Conservation (phyloP, 2,329 filamentous ascomycete species). For the Pestalotiopsis sp. region DNA sequence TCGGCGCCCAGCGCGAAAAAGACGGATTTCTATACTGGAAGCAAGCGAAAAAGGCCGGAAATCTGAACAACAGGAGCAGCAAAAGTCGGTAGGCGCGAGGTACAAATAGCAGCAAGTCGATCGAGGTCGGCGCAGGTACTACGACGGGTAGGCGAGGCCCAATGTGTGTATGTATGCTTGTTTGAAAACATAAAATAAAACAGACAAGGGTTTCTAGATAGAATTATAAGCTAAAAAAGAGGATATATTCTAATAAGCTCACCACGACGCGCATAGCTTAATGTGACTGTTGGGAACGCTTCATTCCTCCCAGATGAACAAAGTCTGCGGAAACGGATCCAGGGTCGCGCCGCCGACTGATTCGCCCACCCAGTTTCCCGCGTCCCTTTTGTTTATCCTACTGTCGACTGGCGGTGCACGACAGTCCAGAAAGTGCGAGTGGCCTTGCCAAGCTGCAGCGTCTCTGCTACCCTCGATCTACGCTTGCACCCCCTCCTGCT, state of each 20-base stretch:
- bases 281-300: neutral
- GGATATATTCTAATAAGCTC: neutral
- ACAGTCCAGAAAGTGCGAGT: neutral
- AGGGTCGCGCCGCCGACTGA: conserved; percentile 1
- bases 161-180: no score
- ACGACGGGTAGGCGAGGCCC: no score
- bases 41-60: neutral
- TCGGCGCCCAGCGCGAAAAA: neutral
- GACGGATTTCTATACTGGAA: neutral
- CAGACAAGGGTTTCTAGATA: neutral
- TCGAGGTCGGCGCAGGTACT: neutral
- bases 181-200: no score
- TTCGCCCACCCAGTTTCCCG: conserved; percentile 1
- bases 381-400: conserved; percentile 12
- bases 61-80: neutral
- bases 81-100: neutral
- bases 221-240: neutral
- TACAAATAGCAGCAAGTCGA: neutral
- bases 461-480: conserved; percentile 5
- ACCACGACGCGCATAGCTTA: neutral
- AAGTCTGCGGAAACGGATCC: neutral
- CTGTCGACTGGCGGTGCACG: conserved; percentile 6
- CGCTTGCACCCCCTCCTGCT: conserved; percentile 2
- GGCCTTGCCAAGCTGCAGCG: no score
- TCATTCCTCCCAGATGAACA: neutral